phyloP scores from a whole-genome alignment of 2,329 filamentous ascomycete species.

The Scorias spongiosa region DNA sequence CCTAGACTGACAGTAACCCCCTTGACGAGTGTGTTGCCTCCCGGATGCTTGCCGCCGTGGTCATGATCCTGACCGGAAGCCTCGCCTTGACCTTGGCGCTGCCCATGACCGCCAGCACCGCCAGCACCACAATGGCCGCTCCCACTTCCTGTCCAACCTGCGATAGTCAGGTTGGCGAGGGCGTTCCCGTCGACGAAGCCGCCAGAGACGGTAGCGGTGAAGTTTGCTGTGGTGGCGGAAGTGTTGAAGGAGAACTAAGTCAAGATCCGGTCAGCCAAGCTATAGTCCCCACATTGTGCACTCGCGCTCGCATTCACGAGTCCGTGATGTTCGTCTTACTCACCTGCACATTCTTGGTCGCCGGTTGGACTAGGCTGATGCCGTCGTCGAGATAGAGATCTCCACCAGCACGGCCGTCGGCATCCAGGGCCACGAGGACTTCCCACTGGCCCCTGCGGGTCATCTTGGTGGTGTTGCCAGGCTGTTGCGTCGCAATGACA shows the following conservation, averaged over 20 bases:
- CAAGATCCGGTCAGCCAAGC: neutral
- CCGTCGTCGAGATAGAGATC: conserved; percentile 15
- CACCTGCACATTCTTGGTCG: conserved; percentile 11
- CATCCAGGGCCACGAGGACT: conserved; percentile 12
- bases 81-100: neutral
- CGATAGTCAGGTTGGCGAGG: conserved; percentile 17
- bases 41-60: too few species aligned
- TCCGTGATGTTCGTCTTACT: neutral
- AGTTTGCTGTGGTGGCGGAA: conserved; percentile 3
- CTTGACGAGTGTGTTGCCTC: too few species aligned
- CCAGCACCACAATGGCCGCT: too few species aligned
- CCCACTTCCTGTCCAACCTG: conserved; percentile 4
- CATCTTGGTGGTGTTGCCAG: conserved; percentile 11
- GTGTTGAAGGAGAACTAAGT: conserved; percentile 8
- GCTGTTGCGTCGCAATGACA: conserved; percentile 12
- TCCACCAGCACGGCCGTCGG: conserved; percentile 8
- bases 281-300: too few species aligned
- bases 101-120: neutral
- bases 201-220: conserved; percentile 10
- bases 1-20: neutral
- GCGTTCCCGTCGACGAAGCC: conserved; percentile 8
- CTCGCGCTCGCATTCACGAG: too few species aligned
- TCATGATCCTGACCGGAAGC: too few species aligned
- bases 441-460: conserved; percentile 10
- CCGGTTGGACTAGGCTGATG: conserved; percentile 10